Percentiles rank a stretch among this genome's conserved stretches.
phyloP scores from a whole-genome alignment of 805 yeast genomes.

The Scheffersomyces lignosus region DNA sequence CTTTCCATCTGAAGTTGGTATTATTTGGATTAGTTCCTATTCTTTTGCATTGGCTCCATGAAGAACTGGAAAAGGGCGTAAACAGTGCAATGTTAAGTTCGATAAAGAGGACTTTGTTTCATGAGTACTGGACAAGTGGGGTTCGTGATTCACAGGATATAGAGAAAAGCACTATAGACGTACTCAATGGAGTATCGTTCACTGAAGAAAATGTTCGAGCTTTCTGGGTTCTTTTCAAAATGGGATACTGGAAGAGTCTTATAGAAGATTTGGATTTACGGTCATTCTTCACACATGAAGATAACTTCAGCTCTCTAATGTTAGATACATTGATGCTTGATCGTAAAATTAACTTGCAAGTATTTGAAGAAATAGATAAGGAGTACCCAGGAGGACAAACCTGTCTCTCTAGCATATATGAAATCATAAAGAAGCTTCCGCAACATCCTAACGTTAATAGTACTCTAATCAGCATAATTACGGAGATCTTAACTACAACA shows the following conservation, averaged over 20 bases:
- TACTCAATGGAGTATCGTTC: conserved; percentile 13
- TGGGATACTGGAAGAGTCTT: conserved; percentile 32
- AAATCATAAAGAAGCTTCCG: conserved; percentile 10
- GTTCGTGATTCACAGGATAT: conserved; percentile 11
- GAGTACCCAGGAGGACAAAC: conserved; percentile 15
- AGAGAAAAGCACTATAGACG: conserved; percentile 9
- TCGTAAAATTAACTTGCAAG: conserved; percentile 12
- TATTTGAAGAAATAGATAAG: conserved; percentile 6
- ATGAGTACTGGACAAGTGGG: conserved; percentile 24
- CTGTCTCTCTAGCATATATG: conserved; percentile 8
- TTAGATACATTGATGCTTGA: conserved; percentile 21
- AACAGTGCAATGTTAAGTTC: conserved; percentile 1
- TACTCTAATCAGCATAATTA: conserved; percentile 16
- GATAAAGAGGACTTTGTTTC: conserved; percentile 16
- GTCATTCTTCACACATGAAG: conserved; percentile 3
- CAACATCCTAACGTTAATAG: conserved; percentile 21
- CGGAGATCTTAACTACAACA: conserved; percentile 11
- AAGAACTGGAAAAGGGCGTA: conserved; percentile 13
- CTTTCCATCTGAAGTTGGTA: conserved; percentile 32
- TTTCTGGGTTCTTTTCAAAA: conserved; percentile 27
- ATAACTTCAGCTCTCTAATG: conserved; percentile 21
- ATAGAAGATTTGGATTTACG: conserved; percentile 11
- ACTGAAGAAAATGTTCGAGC: conserved; percentile 5
- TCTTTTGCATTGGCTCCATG: conserved; percentile 38
- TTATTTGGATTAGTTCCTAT: conserved; percentile 35